Evolutionary conservation across 2,329 filamentous ascomycete species (phyloP).

Genomic region (Lasiodiplodia theobromae): DNA sequence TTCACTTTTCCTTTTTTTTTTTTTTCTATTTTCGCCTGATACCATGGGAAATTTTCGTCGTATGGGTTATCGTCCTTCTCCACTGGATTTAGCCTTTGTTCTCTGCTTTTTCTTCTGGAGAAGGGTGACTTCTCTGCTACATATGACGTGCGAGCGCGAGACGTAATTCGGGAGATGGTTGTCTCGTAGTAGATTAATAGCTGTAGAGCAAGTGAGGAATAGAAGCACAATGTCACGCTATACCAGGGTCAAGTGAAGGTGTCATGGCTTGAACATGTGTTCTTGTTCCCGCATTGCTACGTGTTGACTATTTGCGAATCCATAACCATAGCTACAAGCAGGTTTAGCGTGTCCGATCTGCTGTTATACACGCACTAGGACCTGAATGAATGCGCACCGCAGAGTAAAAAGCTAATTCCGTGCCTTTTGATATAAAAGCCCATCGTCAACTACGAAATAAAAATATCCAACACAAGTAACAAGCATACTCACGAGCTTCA

Average conservation of each 20-base stretch:
- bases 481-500: no score
- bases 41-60: slow-evolving; percentile 13
- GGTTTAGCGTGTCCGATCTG: no score
- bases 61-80: neutral
- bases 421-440: no score
- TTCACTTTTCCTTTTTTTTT: neutral
- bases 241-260: neutral
- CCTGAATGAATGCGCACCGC: no score
- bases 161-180: neutral
- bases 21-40: slow-evolving; percentile 5
- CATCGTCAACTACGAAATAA: no score
- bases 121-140: neutral
- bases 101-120: neutral
- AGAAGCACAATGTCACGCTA: neutral
- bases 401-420: no score
- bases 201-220: neutral
- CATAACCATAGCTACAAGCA: no score
- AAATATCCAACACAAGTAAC: no score
- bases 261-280: neutral
- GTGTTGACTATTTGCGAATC: no score
- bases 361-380: no score
- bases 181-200: neutral
- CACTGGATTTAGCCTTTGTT: neutral
- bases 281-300: neutral
- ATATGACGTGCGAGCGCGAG: neutral